Evolutionary conservation across 768 basidiomycete genomes (phyloP), one percentile per base, ranked within the genome.

Genomic region (Rossbeevera mucosa): DNA sequence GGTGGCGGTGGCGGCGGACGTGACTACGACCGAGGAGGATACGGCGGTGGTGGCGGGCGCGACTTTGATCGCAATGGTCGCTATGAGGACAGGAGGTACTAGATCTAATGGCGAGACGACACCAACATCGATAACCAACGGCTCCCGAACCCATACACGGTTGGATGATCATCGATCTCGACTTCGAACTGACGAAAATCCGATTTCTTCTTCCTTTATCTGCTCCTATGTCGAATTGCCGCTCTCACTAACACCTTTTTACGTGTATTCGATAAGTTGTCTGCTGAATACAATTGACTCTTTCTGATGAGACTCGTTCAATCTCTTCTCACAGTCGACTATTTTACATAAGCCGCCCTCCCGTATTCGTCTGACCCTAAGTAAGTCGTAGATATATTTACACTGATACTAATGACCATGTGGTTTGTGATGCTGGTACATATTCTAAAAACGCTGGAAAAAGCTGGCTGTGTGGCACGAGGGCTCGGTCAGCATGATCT

Each of bases 31-130:
- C 68, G 71, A 61, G 62, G 63, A 18, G 41, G 41, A 42, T 42
- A 42, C 20, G 41, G 64, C 11, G 63, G 64, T 20, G 69, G 61
- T 29, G 63, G 70, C 20, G 62, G 65, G 24, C 68, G 71, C 48
- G 68, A 72, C 55, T 63, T 69, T 36, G 74, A 78, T 47, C 72
- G 78, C 51, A 68, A 64, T 33, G 64, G 66, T 48, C 62, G 75
- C 38, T 74, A 74, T 60, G 71, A 76, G 13, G 75, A 76, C 64
- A 64, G 77, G 61, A 65, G 75, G 60, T 72, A 76, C 70, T 70
- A 68, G 72, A 48, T 38, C 18, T 20, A 38, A 38, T 38, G 36
- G 36, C 18, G 11, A 20, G 18, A 38, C 11, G 36, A 38, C 18
- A 38, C 18, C 36, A 18, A 20, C 36, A 20, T 5, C 18, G 36